phyloP scores from a whole-genome alignment of 1,284 basidiomycete genomes.

The Rhodotorula sp. region DNA sequence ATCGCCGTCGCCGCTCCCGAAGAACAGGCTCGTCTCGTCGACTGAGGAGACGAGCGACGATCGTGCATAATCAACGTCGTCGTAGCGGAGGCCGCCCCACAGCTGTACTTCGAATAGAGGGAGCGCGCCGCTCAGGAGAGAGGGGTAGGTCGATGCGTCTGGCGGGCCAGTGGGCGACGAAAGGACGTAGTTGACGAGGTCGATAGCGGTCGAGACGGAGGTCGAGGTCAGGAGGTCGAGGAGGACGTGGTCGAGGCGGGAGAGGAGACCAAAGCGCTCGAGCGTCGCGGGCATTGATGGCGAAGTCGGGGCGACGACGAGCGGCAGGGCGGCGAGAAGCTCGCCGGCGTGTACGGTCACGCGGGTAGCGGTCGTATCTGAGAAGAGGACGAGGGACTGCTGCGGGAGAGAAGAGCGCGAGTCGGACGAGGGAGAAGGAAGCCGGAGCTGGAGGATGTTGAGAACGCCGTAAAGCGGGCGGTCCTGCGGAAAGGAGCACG shows the following conservation, averaged over 20 bases:
- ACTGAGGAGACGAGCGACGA: neutral
- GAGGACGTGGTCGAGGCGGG: conserved; percentile 32
- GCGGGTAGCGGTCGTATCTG: conserved; percentile 5
- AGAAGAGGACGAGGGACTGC: conserved; percentile 24
- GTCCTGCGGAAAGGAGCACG: neutral
- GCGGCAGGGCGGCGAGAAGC: conserved; percentile 5
- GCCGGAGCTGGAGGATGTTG: conserved; percentile 27
- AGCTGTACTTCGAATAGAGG: conserved; percentile 29
- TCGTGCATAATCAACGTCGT: conserved; percentile 7
- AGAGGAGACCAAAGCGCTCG: conserved; percentile 30
- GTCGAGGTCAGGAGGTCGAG: conserved; percentile 24
- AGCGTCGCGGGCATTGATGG: neutral
- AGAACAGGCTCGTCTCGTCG: neutral
- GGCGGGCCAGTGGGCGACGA: neutral
- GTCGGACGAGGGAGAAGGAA: conserved; percentile 19
- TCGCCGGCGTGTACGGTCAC: conserved; percentile 30
- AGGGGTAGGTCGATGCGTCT: neutral
- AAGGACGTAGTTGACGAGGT: conserved; percentile 25
- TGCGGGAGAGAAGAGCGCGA: conserved; percentile 4
- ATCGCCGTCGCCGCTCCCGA: neutral
- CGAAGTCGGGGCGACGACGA: neutral
- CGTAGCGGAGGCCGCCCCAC: conserved; percentile 32
- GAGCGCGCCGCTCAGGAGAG: neutral
- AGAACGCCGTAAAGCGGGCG: conserved; percentile 36
- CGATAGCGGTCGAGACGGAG: neutral